Percentiles rank a stretch among this genome's conserved stretches.
These are phyloP conservation scores for Cutaneotrichosporon cavernicola DNA, from an alignment of 1,284 basidiomycete species.

Conservation along the genomic window DNA sequence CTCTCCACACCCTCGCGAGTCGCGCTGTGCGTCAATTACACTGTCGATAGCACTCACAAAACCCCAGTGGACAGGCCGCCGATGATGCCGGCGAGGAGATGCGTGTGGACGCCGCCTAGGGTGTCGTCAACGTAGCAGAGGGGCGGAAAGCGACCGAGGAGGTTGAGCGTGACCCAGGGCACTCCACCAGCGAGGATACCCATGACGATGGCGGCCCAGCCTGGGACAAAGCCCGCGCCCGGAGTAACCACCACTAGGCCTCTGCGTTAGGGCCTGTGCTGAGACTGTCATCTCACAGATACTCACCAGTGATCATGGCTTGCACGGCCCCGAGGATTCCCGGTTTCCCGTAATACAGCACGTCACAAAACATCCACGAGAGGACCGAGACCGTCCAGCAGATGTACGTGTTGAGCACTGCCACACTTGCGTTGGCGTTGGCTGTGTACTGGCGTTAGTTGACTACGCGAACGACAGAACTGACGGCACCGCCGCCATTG, in stretches of 20 bases:
- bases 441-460: neutral
- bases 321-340: constrained; percentile 1
- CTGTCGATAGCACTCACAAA: neutral
- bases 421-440: constrained; percentile 2
- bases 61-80: neutral
- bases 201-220: constrained; percentile 2
- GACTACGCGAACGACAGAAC: neutral
- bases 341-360: neutral
- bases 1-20: neutral
- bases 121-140: constrained; percentile 6
- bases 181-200: neutral
- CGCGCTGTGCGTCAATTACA: neutral
- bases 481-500: constrained; percentile 2
- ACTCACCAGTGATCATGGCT: constrained; percentile 1
- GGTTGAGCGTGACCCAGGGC: constrained; percentile 3
- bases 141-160: neutral
- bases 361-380: neutral
- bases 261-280: neutral
- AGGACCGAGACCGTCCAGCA: neutral
- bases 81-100: neutral
- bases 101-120: constrained; percentile 1
- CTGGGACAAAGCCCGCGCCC: neutral
- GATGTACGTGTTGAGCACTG: constrained; percentile 5
- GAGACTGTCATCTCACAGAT: neutral
- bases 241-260: constrained; percentile 2